A percentile compares a stretch with the other conserved stretches of the same genome.
Evolutionary conservation across 2,329 filamentous ascomycete genomes (phyloP).

Genomic region (Aspergillus piperis): DNA sequence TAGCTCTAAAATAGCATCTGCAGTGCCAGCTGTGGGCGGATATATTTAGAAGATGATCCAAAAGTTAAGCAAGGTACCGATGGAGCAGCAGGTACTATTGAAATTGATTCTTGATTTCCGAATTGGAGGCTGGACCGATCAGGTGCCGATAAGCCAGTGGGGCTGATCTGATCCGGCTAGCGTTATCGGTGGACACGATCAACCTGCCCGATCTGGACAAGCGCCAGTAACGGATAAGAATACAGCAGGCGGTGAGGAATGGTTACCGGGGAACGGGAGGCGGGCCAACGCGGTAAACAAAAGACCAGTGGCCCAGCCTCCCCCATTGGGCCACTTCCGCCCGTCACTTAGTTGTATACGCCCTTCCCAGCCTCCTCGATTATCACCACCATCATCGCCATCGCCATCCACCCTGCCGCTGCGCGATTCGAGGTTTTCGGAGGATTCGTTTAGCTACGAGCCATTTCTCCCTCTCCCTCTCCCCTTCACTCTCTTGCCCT

Average conservation of each 20-base stretch:
- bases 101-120: neutral
- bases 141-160: constrained; percentile 17
- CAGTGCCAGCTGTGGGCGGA: too few relatives aligned
- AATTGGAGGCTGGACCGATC: constrained; percentile 23
- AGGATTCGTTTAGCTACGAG: constrained; percentile 39
- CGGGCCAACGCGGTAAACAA: constrained; percentile 39
- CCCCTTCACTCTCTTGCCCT: constrained; percentile 15
- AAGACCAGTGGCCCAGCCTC: constrained; percentile 45
- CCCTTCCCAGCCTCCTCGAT: constrained; percentile 44
- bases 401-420: neutral
- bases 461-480: constrained; percentile 27
- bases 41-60: neutral
- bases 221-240: neutral
- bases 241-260: constrained; percentile 31
- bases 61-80: too few relatives aligned
- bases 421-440: constrained; percentile 9
- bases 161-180: constrained; percentile 17
- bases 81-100: too few relatives aligned
- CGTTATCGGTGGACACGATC: constrained; percentile 3
- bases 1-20: too few relatives aligned
- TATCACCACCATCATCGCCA: constrained; percentile 30
- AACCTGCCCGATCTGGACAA: too few relatives aligned
- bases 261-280: constrained; percentile 39
- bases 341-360: neutral
- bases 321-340: constrained; percentile 21